Conservation (phyloP, 768 basidiomycete genomes). For the Leccinum rimulosum region DNA sequence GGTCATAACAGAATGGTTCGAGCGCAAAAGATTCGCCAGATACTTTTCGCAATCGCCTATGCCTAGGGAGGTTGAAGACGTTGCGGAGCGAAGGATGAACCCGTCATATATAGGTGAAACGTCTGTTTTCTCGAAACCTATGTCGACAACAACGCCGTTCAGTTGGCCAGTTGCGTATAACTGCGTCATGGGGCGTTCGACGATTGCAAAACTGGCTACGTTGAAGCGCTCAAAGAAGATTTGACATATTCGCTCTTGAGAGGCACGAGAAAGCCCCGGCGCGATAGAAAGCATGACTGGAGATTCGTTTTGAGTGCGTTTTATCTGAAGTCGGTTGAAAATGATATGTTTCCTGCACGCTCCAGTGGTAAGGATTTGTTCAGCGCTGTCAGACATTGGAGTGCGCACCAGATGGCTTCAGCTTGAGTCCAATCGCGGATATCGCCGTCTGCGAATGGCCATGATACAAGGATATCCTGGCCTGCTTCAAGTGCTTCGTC, state of each 20-base stretch:
- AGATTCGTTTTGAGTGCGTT: conserved; percentile 84
- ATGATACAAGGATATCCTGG: conserved; percentile 71
- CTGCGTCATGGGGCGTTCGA: conserved; percentile 83
- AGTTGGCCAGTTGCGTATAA: conserved; percentile 74
- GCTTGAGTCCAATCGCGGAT: conserved; percentile 80
- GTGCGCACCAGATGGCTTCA: conserved; percentile 78
- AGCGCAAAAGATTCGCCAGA: conserved; percentile 68
- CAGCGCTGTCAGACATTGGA: background rate
- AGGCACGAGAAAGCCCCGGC: conserved; percentile 59
- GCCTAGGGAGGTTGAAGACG: conserved; percentile 61
- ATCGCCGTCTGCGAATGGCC: conserved; percentile 78
- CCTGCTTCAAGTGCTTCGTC: conserved; percentile 77
- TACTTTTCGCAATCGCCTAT: conserved; percentile 70
- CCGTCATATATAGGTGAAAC: conserved; percentile 78
- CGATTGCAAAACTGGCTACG: conserved; percentile 74
- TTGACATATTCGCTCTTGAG: conserved; percentile 73
- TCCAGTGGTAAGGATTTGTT: conserved; percentile 6
- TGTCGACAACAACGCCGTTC: conserved; percentile 77
- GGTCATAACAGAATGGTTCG: conserved; percentile 62
- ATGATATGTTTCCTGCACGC: conserved; percentile 76
- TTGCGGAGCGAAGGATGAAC: conserved; percentile 53
- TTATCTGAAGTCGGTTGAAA: conserved; percentile 69
- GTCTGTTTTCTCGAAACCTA: conserved; percentile 73
- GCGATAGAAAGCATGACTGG: conserved; percentile 75
- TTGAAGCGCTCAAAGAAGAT: conserved; percentile 94